Evolutionary conservation across 192 early-diverging fungal species (phyloP), one percentile per base, ranked within the genome.

Genomic region (Mortierella claussenii): DNA sequence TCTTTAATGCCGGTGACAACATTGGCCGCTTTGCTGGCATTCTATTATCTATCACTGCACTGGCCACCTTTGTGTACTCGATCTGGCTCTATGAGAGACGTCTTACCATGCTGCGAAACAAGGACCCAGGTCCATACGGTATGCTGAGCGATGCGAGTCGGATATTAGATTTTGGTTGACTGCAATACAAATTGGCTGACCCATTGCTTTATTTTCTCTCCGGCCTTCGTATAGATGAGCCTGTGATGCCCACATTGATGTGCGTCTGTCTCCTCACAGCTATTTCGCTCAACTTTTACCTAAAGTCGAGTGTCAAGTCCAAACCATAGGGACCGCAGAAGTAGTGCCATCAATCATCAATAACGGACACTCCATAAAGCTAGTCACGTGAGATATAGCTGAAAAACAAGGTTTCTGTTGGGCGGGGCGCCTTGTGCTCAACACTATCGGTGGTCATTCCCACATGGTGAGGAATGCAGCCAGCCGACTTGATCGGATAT

Each of bases 1-100:
- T 95, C 6, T 87, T 92, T 69, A 95, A 93, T 83, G 90, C 91
- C 60, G 90, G 90, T 30, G 89, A 89, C 34, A 80, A 79, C 33
- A 73, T 92, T 44, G 84, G 91, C 30, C 89, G 88, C 4, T 60
- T 91, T 36, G 83, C 91, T 37, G 92, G 91, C 20, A 60, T 95
- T 30, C 67, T 93, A 17, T 92, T 92, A 68, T 87, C 90, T 4
- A 42, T 89, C 21, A 88, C 94, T 20, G 86, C 91, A 0, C 58
- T 95, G 46, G 30, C 87, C 47, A 89, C 89, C 20, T 88, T 95
- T 60, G 71, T 91, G 1, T 94, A 94, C 70, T 75, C 89, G 18
- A 80, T 92, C 59, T 85, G 86, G 59, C 79, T 92, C 18, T 92
- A 89, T 61, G 88, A 91, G 73, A 86, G 86, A 64, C 84, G 93